Percentiles rank a stretch among this genome's conserved stretches.
phyloP scores from a whole-genome alignment of 2,329 filamentous ascomycete species.

The Tolypocladium tundrense region DNA sequence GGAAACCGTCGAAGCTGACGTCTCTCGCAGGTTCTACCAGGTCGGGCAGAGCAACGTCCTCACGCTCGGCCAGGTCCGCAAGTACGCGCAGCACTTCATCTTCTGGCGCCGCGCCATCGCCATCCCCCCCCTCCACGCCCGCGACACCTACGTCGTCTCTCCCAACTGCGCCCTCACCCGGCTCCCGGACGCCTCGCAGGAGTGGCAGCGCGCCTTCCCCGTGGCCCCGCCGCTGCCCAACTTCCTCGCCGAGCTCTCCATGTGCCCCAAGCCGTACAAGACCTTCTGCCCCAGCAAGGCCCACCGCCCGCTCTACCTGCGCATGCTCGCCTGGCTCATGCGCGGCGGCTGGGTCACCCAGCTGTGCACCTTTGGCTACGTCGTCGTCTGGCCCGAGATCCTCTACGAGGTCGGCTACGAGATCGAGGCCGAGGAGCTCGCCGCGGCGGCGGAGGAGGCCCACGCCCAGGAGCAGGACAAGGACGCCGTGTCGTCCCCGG shows the following conservation, averaged over 20 bases:
- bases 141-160: conserved; percentile 85
- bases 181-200: conserved; percentile 56
- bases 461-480: conserved; percentile 2
- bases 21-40: conserved; percentile 45
- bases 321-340: conserved; percentile 88
- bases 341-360: conserved; percentile 90
- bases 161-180: conserved; percentile 74
- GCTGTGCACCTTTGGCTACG: conserved; percentile 81
- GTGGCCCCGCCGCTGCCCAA: conserved; percentile 74
- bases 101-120: conserved; percentile 92
- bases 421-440: conserved; percentile 55
- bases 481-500: not conserved
- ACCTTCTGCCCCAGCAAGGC: conserved; percentile 77
- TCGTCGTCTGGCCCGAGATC: conserved; percentile 74
- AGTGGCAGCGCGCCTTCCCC: conserved; percentile 72
- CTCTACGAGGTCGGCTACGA: conserved; percentile 69
- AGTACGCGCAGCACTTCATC: conserved; percentile 85
- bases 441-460: conserved; percentile 18
- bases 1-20: not conserved
- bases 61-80: conserved; percentile 69
- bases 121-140: conserved; percentile 79
- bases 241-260: conserved; percentile 76
- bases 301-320: conserved; percentile 78
- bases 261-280: conserved; percentile 72
- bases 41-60: conserved; percentile 63